phyloP scores from a whole-genome alignment of 805 yeast genomes.

The Spathaspora sp. region DNA sequence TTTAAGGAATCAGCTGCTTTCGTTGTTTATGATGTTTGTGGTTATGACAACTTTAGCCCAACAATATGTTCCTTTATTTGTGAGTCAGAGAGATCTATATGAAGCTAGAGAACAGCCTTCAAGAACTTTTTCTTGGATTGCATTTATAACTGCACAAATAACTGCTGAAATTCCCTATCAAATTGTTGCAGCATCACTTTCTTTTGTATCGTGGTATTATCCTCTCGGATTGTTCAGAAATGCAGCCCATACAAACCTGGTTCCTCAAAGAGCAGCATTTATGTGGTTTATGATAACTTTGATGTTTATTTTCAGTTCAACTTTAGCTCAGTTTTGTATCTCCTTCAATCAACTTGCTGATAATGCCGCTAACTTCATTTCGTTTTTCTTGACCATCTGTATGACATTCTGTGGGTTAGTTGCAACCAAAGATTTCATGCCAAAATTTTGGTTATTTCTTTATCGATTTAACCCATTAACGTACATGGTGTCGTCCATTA shows the following conservation, averaged over 20 bases:
- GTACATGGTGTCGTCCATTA: conserved; percentile 27
- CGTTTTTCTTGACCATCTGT: conserved; percentile 56
- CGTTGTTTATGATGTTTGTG: conserved; percentile 65
- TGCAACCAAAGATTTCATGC: conserved; percentile 48
- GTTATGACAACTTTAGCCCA: conserved; percentile 54
- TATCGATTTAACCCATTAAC: conserved; percentile 34
- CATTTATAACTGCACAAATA: conserved; percentile 59
- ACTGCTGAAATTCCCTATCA: conserved; percentile 68
- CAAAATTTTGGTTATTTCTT: conserved; percentile 58
- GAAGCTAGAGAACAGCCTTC: conserved; percentile 75
- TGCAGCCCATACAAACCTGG: conserved; percentile 15
- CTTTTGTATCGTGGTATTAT: conserved; percentile 55
- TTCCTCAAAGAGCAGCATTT: conserved; percentile 54
- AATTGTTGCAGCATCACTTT: conserved; percentile 57
- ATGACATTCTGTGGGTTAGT: conserved; percentile 79
- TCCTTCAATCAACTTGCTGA: conserved; percentile 59
- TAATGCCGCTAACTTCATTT: conserved; percentile 60
- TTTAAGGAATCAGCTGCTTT: conserved; percentile 67
- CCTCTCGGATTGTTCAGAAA: conserved; percentile 26
- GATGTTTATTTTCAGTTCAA: conserved; percentile 52
- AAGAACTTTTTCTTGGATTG: conserved; percentile 63
- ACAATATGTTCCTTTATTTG: conserved; percentile 56
- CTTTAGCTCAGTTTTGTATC: conserved; percentile 56
- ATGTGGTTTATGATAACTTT: conserved; percentile 40
- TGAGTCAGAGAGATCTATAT: conserved; percentile 59